phyloP scores from a whole-genome alignment of 805 yeast genomes.

The Saccharomycopsis fibuligera region DNA sequence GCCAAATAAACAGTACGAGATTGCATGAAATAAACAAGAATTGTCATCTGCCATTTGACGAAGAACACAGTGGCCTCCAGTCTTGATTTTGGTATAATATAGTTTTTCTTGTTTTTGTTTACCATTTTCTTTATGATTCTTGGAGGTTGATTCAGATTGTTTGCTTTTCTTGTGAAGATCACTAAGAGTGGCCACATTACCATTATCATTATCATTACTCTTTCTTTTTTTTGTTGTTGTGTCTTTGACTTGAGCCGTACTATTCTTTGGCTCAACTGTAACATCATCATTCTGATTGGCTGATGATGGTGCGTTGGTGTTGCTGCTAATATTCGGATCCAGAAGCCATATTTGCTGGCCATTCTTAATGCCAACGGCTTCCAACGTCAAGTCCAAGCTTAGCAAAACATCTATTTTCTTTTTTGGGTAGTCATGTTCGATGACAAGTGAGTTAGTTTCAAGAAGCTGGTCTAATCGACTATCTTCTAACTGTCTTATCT shows the following conservation, averaged over 20 bases:
- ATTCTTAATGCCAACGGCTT: conserved; percentile 6
- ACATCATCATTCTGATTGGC: not conserved
- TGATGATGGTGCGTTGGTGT: not conserved
- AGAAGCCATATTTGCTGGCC: conserved; percentile 13
- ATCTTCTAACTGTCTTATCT: too few relatives aligned
- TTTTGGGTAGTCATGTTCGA: conserved; percentile 6
- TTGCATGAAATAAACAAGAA: conserved; percentile 67
- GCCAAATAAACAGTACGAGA: conserved; percentile 45
- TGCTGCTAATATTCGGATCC: not conserved
- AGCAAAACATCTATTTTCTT: conserved; percentile 4
- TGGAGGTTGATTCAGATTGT: not conserved
- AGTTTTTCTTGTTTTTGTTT: not conserved
- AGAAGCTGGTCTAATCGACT: not conserved
- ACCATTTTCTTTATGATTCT: not conserved
- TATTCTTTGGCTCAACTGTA: not conserved
- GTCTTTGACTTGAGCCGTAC: not conserved
- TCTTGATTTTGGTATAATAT: not conserved
- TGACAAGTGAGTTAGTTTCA: not conserved
- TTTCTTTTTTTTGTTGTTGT: not conserved
- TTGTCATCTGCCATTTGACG: conserved; percentile 70
- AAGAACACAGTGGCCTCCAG: conserved; percentile 23
- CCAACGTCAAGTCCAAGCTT: conserved; percentile 1
- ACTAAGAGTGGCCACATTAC: not conserved
- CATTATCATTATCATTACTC: not conserved
- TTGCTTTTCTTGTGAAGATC: not conserved